phyloP scores from a whole-genome alignment of 2,329 filamentous ascomycete genomes.

The Pseudogymnoascus pannorum region DNA sequence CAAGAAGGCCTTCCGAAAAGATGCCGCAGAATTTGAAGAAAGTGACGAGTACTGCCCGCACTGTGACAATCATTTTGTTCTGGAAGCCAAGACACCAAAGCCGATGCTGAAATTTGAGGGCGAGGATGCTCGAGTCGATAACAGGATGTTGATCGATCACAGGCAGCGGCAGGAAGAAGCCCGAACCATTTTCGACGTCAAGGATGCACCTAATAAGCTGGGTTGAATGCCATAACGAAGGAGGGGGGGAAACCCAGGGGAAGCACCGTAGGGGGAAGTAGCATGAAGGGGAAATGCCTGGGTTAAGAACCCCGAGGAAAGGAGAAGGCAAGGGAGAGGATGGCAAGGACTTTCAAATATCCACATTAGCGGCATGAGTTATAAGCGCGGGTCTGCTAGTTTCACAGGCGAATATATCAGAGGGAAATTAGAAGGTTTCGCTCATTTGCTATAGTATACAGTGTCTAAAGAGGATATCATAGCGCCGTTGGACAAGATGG shows the following conservation, averaged over 20 bases:
- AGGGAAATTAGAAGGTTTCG: slow-evolving; percentile 15
- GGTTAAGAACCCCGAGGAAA: no score
- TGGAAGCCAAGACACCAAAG: slow-evolving; percentile 81
- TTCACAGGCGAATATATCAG: slow-evolving; percentile 13
- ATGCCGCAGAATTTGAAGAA: slow-evolving; percentile 86
- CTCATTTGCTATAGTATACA: slow-evolving; percentile 30
- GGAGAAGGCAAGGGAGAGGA: slow-evolving; percentile 18
- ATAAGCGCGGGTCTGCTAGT: slow-evolving; percentile 11
- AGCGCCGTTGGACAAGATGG: slow-evolving; percentile 3
- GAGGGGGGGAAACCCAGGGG: not conserved
- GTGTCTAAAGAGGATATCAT: slow-evolving; percentile 19
- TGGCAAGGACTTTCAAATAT: slow-evolving; percentile 8
- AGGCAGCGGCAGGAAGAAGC: slow-evolving; percentile 53
- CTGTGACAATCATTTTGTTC: slow-evolving; percentile 96
- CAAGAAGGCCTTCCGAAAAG: slow-evolving; percentile 95
- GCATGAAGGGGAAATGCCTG: not conserved
- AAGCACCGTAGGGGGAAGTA: no score
- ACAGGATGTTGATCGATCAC: slow-evolving; percentile 89
- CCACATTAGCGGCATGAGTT: slow-evolving; percentile 9
- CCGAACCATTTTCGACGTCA: slow-evolving; percentile 68
- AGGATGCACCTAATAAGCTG: slow-evolving; percentile 65
- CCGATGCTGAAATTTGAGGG: slow-evolving; percentile 80
- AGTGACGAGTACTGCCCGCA: slow-evolving; percentile 98
- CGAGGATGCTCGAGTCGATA: slow-evolving; percentile 79
- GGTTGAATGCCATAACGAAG: slow-evolving; percentile 46